Evolutionary conservation across 2,329 filamentous ascomycete genomes (phyloP), one percentile per base, ranked within the genome.

Genomic region (Colletotrichum trifolii): DNA sequence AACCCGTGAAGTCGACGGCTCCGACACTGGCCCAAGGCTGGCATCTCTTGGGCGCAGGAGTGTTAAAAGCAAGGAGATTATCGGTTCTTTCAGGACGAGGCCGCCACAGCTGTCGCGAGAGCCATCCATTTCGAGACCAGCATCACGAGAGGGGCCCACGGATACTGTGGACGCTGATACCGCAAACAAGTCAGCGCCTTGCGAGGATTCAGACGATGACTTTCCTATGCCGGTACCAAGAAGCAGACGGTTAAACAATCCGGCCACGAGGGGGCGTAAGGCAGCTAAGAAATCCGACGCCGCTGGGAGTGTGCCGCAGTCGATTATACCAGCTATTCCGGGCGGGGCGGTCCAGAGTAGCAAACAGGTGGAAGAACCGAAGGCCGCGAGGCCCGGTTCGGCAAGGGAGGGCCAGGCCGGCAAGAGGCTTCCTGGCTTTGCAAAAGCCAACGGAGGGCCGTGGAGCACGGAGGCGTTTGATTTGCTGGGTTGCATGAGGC

Each of bases 381-480:
- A 25, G 25, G 25, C 40, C 10, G 13, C 34, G 34, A 54, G 33
- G 7, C 4, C 25, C 33, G 7, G 15, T 11, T 11, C 42, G 6
- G 33, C 17, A 12, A 34, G 11, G 6, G 17, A 2, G 34, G 17
- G 8, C 15, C 25, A 6, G 15, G 35, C 9, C 11, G 12, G 12
- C 36, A 33, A 68, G 67, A 68, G 65, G n/a, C 72, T 82, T 63
- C 78, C 81, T 9, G 79, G 79, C 2, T 84, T 85, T 61, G 76
- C 76, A 2, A 83, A 79, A 70, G 82, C 81, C 3, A 86, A 85
- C 69, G 79, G 85, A 13, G 89, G 89, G 3, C 86, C 90, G 0
- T 92, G 90, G 90, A 91, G 88, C 69, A 84, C 82, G 33, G 89
- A 92, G 72, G 89, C 90, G 1, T 82, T 86, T 68, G 90, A 92